These are phyloP conservation scores for Carex littledalei DNA, from an alignment of 176 grass and related monocot genomes.

Conservation along the genomic window DNA sequence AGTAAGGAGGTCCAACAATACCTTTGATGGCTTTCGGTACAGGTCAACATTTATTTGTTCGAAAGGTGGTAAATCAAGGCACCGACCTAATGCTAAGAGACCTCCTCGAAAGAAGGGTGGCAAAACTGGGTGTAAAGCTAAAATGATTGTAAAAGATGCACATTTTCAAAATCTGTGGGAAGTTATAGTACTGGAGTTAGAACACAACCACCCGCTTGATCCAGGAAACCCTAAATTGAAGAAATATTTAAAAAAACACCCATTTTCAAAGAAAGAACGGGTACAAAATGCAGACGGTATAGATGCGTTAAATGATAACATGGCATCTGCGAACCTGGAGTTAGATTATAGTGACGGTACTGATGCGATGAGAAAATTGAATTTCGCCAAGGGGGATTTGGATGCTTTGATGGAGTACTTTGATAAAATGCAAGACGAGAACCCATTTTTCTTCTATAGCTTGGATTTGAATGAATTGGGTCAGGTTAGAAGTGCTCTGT, in stretches of 20 bases:
- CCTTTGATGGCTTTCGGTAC: conserved; percentile 72
- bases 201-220: conserved; percentile 73
- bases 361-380: conserved; percentile 60
- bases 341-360: conserved; percentile 27
- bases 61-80: conserved; percentile 69
- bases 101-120: conserved; percentile 49
- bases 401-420: conserved; percentile 61
- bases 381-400: conserved; percentile 60
- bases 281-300: neutral
- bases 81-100: conserved; percentile 48
- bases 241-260: conserved; percentile 53
- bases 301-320: neutral
- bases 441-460: conserved; percentile 64
- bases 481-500: conserved; percentile 72
- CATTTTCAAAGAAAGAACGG: conserved; percentile 38
- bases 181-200: conserved; percentile 68
- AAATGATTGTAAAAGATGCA: conserved; percentile 83
- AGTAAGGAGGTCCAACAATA: conserved; percentile 71
- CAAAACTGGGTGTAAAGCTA: conserved; percentile 83
- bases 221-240: conserved; percentile 62
- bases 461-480: conserved; percentile 86
- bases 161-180: conserved; percentile 85
- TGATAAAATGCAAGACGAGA: conserved; percentile 67
- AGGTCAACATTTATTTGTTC: conserved; percentile 81
- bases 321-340: neutral